Percentiles rank a stretch among this genome's conserved stretches.
Conservation (phyloP, 2,329 filamentous ascomycete species). For the Aspergillus persii region DNA sequence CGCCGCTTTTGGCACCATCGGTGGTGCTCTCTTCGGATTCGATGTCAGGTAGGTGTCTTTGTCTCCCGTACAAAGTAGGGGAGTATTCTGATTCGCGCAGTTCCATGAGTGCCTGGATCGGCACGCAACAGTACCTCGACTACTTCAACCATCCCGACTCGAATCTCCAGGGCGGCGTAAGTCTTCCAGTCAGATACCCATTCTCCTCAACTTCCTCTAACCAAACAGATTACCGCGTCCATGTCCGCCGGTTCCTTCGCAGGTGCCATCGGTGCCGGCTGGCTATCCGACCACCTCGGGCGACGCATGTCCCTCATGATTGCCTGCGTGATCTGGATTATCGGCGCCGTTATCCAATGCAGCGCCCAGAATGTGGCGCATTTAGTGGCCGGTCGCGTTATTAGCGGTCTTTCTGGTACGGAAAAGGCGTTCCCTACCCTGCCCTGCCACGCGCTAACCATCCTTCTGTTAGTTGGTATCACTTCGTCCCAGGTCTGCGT, state of each 20-base stretch:
- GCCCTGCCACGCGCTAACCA: not conserved
- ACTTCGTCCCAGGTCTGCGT: conserved; percentile 46
- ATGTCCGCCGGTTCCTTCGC: conserved; percentile 71
- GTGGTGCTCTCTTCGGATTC: conserved; percentile 58
- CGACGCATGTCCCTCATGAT: conserved; percentile 43
- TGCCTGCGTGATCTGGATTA: conserved; percentile 32
- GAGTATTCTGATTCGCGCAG: conserved; percentile 15
- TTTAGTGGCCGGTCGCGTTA: conserved; percentile 51
- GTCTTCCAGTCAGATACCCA: not conserved
- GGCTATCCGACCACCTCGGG: conserved; percentile 35
- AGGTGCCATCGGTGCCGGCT: conserved; percentile 51
- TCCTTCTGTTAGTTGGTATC: conserved; percentile 34
- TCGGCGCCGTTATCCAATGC: conserved; percentile 34
- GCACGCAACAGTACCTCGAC: conserved; percentile 51
- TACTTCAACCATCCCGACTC: conserved; percentile 52
- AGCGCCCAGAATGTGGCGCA: conserved; percentile 32
- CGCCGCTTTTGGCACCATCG: conserved; percentile 56
- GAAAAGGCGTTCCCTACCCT: not conserved
- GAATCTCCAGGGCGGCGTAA: conserved; percentile 37
- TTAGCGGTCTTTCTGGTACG: conserved; percentile 36
- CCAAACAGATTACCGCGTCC: conserved; percentile 59
- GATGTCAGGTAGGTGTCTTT: conserved; percentile 54
- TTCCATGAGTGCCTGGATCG: conserved; percentile 47
- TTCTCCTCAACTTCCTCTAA: not conserved
- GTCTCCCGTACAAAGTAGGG: not conserved